Percentiles rank a stretch among this genome's conserved stretches.
Evolutionary conservation across 805 yeast genomes (phyloP).

Genomic region (Scheffersomyces amazonensis): DNA sequence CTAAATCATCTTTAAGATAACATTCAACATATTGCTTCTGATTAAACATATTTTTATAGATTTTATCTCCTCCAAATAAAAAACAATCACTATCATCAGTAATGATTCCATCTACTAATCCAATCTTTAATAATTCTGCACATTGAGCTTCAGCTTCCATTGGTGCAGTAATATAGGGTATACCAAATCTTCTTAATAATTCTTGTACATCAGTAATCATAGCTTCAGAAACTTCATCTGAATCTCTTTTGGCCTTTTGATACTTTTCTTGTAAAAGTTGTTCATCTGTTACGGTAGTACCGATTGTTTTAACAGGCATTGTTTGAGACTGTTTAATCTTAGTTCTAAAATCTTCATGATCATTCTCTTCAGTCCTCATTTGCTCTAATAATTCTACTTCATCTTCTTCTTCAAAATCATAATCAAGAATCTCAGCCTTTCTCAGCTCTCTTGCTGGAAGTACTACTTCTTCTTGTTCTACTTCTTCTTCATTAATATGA

Average conservation of each 20-base stretch:
- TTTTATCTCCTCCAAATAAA: slow-evolving; percentile 79
- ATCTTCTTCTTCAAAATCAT: slow-evolving; percentile 74
- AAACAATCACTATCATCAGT: slow-evolving; percentile 98
- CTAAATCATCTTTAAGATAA: slow-evolving; percentile 61
- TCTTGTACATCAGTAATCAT: slow-evolving; percentile 94
- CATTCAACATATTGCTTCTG: slow-evolving; percentile 91
- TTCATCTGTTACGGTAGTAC: slow-evolving; percentile 43
- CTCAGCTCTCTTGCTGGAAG: too few species aligned
- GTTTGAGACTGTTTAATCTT: slow-evolving; percentile 19
- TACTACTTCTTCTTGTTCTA: slow-evolving; percentile 1
- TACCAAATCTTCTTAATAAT: slow-evolving; percentile 80
- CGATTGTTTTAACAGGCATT: slow-evolving; percentile 13
- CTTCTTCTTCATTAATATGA: slow-evolving; percentile 1
- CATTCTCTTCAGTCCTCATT: slow-evolving; percentile 66
- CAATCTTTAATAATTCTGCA: slow-evolving; percentile 67
- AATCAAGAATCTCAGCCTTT: slow-evolving; percentile 40
- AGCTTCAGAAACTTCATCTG: slow-evolving; percentile 83
- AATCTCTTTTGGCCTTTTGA: slow-evolving; percentile 71
- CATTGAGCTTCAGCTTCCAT: slow-evolving; percentile 99
- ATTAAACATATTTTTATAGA: slow-evolving; percentile 91
- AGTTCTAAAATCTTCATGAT: slow-evolving; percentile 60
- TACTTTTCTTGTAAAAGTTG: slow-evolving; percentile 57
- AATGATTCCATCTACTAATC: slow-evolving; percentile 87
- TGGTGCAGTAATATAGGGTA: slow-evolving; percentile 94
- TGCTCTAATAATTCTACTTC: slow-evolving; percentile 65